Evolutionary conservation across 192 early-diverging fungal species (phyloP), one percentile per base, ranked within the genome.

Genomic region (Tieghemiomyces parasiticus): DNA sequence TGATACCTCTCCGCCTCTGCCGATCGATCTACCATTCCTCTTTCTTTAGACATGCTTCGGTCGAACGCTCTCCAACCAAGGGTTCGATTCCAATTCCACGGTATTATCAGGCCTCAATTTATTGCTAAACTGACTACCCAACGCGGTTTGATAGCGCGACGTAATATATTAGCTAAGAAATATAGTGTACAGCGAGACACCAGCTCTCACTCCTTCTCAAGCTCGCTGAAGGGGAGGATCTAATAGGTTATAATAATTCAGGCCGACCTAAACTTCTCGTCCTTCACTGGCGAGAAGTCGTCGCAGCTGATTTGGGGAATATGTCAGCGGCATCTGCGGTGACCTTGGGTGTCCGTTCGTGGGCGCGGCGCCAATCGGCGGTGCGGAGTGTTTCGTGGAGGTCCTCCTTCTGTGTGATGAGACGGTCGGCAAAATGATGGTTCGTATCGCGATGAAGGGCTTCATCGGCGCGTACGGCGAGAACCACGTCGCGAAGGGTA

Each of bases 381-480:
- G 60, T 56, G 0, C 70, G 66, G 61, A 76, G 53, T 33, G 72
- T 71, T 24, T 77, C 69, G 62, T 65, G 72, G 46, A 83, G 63
- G 55, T 78, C 71, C 59, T 83, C 81, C 45, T 67, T 59, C 3
- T 61, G 33, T 19, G 67, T 70, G 28, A 67, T 59, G 61, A 87
- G 74, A 22, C 87, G 78, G 62, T 84, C 82, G 19, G 88, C 80
- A 38, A 97, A 76, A 48, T 85, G 78, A 65, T 97, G 91, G 76
- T 97, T 97, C 0, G 89, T 84, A 48, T 94, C 89, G 59, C 92
- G 76, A 67, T 97, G 93, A 22, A 87, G 66, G 14, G 79, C 81
- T 62, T 97, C 94, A 60, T 97, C 94, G 16, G 90, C 81, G 30
- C 94, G 78, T 14, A 97, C 84, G 10, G 89, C 91, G 14, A 87